Evolutionary conservation across 176 grass and related monocot species (phyloP).

Genomic region (Musa acuminata): DNA sequence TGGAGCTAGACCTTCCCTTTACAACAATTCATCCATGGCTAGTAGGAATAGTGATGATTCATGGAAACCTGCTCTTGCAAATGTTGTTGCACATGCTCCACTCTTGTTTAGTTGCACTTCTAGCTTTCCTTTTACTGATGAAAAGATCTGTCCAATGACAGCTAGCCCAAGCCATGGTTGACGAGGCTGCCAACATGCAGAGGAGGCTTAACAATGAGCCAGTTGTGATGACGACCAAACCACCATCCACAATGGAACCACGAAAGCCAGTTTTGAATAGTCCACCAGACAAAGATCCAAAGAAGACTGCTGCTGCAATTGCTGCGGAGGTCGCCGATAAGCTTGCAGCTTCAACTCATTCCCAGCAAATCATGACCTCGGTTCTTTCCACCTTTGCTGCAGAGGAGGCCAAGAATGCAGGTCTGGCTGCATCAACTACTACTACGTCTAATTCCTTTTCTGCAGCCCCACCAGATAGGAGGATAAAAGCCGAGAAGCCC

Average conservation of each 20-base stretch:
- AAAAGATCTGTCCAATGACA: slow-evolving; percentile 11
- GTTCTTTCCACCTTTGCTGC: slow-evolving; percentile 84
- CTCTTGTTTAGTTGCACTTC: not conserved
- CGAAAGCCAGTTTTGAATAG: slow-evolving; percentile 42
- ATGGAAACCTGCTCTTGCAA: no score
- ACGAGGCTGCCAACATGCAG: slow-evolving; percentile 67
- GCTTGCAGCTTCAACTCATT: slow-evolving; percentile 74
- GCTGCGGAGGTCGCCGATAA: slow-evolving; percentile 49
- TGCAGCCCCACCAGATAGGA: slow-evolving; percentile 43
- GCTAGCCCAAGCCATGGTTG: slow-evolving; percentile 63
- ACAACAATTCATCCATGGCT: no score
- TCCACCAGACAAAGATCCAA: slow-evolving; percentile 33
- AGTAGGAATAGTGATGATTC: no score
- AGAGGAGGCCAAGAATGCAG: slow-evolving; percentile 54
- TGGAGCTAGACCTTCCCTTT: no score
- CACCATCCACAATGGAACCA: slow-evolving; percentile 21
- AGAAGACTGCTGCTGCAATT: slow-evolving; percentile 57
- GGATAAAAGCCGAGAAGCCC: slow-evolving; percentile 36
- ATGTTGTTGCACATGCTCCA: no score
- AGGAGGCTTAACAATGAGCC: slow-evolving; percentile 72
- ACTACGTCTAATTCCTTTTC: slow-evolving; percentile 11
- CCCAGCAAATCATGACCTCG: slow-evolving; percentile 83
- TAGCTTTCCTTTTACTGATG: not conserved
- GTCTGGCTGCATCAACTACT: not conserved
- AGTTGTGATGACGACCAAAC: slow-evolving; percentile 28